Conservation (phyloP, 139 green algal species). For the Dunaliella primolecta region DNA sequence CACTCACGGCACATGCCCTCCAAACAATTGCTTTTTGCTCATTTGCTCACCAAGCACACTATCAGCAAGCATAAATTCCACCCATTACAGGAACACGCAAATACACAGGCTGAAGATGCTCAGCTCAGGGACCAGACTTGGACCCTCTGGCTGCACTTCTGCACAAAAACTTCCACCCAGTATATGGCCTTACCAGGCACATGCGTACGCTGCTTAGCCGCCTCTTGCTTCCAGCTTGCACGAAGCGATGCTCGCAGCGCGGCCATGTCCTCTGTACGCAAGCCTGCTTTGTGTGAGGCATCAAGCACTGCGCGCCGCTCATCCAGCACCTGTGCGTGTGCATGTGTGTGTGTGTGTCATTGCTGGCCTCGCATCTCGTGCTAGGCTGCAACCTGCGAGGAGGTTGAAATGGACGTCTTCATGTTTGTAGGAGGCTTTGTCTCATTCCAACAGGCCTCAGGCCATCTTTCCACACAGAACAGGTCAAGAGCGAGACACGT, state of each 20-base stretch:
- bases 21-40: too few relatives aligned
- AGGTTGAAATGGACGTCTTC: too few relatives aligned
- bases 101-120: too few relatives aligned
- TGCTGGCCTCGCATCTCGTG: not conserved
- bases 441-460: too few relatives aligned
- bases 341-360: not conserved
- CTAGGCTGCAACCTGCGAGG: too few relatives aligned
- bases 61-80: too few relatives aligned
- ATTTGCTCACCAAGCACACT: too few relatives aligned
- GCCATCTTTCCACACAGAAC: not conserved
- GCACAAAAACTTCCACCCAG: not conserved
- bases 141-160: too few relatives aligned
- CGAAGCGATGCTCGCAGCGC: not conserved
- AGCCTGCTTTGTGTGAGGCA: not conserved
- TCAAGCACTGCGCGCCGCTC: not conserved
- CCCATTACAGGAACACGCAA: too few relatives aligned
- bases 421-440: too few relatives aligned
- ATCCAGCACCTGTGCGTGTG: not conserved
- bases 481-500: not conserved
- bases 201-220: not conserved
- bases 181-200: not conserved
- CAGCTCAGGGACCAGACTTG: too few relatives aligned
- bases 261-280: not conserved
- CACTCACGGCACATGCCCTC: too few relatives aligned
- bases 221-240: not conserved